Evolutionary conservation across 768 basidiomycete genomes (phyloP), one percentile per base, ranked within the genome.

Genomic region (Tephrocybe sp.): DNA sequence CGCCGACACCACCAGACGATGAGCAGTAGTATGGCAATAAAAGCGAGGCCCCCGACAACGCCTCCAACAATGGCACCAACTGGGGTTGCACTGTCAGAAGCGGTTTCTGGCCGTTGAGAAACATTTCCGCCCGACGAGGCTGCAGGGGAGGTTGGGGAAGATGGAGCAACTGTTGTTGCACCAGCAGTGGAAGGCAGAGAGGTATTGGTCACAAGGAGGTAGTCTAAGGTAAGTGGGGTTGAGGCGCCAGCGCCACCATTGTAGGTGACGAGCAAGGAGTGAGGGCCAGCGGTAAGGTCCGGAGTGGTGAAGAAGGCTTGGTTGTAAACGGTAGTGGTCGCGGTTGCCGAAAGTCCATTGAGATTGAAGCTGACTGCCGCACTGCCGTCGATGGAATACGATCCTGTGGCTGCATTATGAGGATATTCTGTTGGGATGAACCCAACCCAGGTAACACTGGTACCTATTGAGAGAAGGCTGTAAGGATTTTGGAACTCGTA

Each of bases 41-140:
- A 12, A 0, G 32, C 36, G 10, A 56, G 20, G 17, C 52, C 46
- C 1, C 55, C 58, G 1, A 54, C 32, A 4, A 57, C 46, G 1
- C 51, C 58, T 9, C 55, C 58, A 1, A 57, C 40, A 14, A 57
- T 50, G 10, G 55, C 40, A 18, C 58, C 55, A 18, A 56, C 20
- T 4, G 41, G 55, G 17, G 48, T 34, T n/a, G 24, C 28, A 15
- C 37, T n/a, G 18, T 48, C 28, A 30, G 28, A 43, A 2, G 11
- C 8, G 8, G 8, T 24, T 7, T 23, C n/a, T 32, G 38, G 38
- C n/a, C 9, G 34, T 36, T 15, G n/a, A n/a, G n/a, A n/a, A n/a
- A n/a, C n/a, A n/a, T n/a, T n/a, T n/a, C n/a, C n/a, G n/a, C n/a
- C n/a, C n/a, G n/a, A n/a, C n/a, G 34, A 36, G n/a, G 18, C 1